Evolutionary conservation across 768 basidiomycete genomes (phyloP), one percentile per base, ranked within the genome.

Genomic region (Lepiota brunneoincarnata): DNA sequence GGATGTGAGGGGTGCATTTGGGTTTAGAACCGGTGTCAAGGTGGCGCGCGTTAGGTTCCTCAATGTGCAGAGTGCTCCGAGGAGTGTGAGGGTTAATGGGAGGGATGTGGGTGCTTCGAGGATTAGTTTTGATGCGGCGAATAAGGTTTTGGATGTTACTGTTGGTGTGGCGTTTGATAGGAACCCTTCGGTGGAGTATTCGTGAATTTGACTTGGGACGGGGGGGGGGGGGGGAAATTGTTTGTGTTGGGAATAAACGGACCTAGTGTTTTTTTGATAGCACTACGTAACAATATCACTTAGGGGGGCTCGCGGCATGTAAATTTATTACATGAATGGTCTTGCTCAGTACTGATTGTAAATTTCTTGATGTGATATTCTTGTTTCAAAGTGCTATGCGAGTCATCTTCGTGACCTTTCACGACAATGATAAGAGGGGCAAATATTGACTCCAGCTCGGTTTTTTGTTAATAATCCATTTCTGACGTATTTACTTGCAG

Each of bases 71-170:
- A 51, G 60, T 28, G 59, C 56, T 0, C 76, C 76, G 0, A 57
- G 31, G 31, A 49, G n/a, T 12, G 73, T 74, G 6, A 46, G 45
- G 38, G 57, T 73, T 12, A 64, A 74, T 54, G 67, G 67, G 38
- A 62, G 61, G 55, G 26, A 42, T 11, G 59, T 72, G 18, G 51
- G 56, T 4, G 39, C 43, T 6, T 55, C 56, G 28, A 51, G 49
- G 4, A 58, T 73, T 18, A 35, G 58, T 24, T 80, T 74, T 57
- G 71, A 84, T 61, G 52, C 54, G 34, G 49, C 21, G 3, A 70
- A 55, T 10, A 70, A 75, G 64, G 77, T 83, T 34, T 50, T 84
- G 57, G 72, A 74, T 38, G 75, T 83, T 6, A 47, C 59, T 5
- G 59, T 82, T 14, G 72, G 67, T 7, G 57, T 72, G 81, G 55